These are phyloP conservation scores for Gossypium turneri DNA, from an alignment of 345 rosid genomes.

Conservation along the genomic window DNA sequence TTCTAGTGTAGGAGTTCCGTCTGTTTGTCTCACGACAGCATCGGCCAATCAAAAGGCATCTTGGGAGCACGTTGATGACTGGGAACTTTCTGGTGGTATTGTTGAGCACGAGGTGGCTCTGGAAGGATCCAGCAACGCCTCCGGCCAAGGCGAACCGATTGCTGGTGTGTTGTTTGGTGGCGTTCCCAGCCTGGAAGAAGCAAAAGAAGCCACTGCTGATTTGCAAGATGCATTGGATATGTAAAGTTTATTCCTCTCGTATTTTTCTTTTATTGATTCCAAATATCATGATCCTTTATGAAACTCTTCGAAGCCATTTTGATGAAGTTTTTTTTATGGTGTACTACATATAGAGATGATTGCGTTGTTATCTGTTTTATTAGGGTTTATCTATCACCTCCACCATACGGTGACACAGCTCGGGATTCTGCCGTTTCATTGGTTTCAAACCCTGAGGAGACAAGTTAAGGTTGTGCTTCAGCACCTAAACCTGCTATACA, in stretches of 20 bases:
- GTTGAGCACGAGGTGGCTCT: conserved; percentile 24
- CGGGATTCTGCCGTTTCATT: conserved; percentile 23
- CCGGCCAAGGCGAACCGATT: conserved; percentile 22
- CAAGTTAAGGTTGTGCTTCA: conserved; percentile 20
- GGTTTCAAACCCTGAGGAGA: conserved; percentile 36
- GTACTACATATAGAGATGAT: no score
- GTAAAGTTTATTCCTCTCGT: neutral
- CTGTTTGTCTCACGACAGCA: neutral
- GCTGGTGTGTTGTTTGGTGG: conserved; percentile 46
- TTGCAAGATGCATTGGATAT: conserved; percentile 46
- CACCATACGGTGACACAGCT: conserved; percentile 10
- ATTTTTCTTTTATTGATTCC: neutral
- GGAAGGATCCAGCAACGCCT: neutral
- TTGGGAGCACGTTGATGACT: conserved; percentile 39
- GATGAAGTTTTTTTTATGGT: neutral
- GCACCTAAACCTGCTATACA: conserved; percentile 46
- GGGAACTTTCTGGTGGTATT: conserved; percentile 41
- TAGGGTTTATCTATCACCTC: conserved; percentile 46
- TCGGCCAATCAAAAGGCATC: conserved; percentile 24
- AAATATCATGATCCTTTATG: neutral
- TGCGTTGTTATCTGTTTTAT: neutral
- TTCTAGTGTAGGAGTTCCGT: conserved; percentile 1
- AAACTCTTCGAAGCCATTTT: neutral
- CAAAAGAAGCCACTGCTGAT: conserved; percentile 43
- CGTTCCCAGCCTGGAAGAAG: conserved; percentile 43